Evolutionary conservation across 139 green algal genomes (phyloP).

Genomic region (Diplosphaera chodatii): DNA sequence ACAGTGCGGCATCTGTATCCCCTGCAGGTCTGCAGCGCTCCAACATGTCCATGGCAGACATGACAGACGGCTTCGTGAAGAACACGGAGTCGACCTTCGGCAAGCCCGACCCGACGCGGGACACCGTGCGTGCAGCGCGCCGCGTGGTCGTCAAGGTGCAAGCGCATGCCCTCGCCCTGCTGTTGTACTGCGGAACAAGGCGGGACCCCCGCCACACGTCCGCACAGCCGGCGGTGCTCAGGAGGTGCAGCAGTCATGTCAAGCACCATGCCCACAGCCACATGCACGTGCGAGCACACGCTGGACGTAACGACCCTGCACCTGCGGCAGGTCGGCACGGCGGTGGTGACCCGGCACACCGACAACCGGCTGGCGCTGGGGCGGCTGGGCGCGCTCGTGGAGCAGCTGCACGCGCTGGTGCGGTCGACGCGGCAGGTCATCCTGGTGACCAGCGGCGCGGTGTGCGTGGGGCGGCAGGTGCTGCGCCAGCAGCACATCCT

Average conservation of each 20-base stretch:
- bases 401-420: slow-evolving; percentile 48
- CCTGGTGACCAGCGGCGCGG: slow-evolving; percentile 43
- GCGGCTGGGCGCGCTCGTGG: slow-evolving; percentile 30
- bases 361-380: slow-evolving; percentile 38
- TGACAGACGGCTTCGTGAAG: neutral
- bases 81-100: slow-evolving; percentile 5
- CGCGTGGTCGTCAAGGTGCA: slow-evolving; percentile 32
- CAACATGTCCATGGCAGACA: slow-evolving; percentile 1
- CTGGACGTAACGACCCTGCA: too few species aligned
- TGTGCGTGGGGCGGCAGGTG: slow-evolving; percentile 51
- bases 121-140: slow-evolving; percentile 10
- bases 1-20: too few species aligned
- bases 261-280: too few species aligned
- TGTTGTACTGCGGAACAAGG: too few species aligned
- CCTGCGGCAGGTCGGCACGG: slow-evolving; percentile 49
- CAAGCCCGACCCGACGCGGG: slow-evolving; percentile 14
- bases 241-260: too few species aligned
- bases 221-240: too few species aligned
- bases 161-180: too few species aligned
- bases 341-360: slow-evolving; percentile 30
- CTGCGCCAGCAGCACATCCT: slow-evolving; percentile 46
- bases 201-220: too few species aligned
- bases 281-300: too few species aligned
- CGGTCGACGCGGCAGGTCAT: slow-evolving; percentile 38
- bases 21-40: neutral